phyloP scores from a whole-genome alignment of 2,329 filamentous ascomycete genomes.

The Arachnomyces sp. region DNA sequence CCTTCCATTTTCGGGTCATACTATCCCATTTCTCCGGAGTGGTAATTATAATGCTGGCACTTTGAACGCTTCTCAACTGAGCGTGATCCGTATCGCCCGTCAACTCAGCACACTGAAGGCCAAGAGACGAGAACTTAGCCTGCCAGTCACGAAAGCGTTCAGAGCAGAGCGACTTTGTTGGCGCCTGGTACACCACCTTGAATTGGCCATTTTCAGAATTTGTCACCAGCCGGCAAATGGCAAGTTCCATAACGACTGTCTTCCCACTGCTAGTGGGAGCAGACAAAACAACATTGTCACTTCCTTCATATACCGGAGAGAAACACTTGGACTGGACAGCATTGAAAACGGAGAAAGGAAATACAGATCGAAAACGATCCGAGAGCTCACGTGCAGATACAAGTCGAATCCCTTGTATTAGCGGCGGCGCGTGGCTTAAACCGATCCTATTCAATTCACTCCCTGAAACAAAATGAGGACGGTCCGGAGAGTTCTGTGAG shows the following conservation, averaged over 20 bases:
- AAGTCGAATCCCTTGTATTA: conserved; percentile 54
- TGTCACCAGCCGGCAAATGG: conserved; percentile 64
- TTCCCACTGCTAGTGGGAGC: conserved; percentile 83
- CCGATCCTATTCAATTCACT: conserved; percentile 16
- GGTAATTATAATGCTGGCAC: conserved; percentile 73
- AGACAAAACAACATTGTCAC: conserved; percentile 71
- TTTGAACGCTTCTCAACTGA: conserved; percentile 62
- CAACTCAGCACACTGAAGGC: conserved; percentile 64
- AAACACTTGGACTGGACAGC: conserved; percentile 78
- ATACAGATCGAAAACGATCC: conserved; percentile 61
- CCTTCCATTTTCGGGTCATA: conserved; percentile 78
- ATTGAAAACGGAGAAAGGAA: conserved; percentile 70
- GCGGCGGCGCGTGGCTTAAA: conserved; percentile 31
- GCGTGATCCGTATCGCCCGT: conserved; percentile 70
- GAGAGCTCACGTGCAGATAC: conserved; percentile 56
- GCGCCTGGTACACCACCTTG: conserved; percentile 80
- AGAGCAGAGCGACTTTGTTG: conserved; percentile 73
- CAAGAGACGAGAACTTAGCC: conserved; percentile 61
- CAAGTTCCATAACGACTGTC: conserved; percentile 72
- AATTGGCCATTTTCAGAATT: conserved; percentile 52
- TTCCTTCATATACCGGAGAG: conserved; percentile 53
- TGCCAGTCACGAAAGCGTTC: conserved; percentile 73
- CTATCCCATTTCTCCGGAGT: conserved; percentile 92
- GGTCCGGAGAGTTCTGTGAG: neutral
- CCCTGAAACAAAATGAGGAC: conserved; percentile 3